Percentiles rank a stretch among this genome's conserved stretches.
phyloP scores from a whole-genome alignment of 495 filamentous ascomycete genomes.

The Chaetomidium leptoderma region DNA sequence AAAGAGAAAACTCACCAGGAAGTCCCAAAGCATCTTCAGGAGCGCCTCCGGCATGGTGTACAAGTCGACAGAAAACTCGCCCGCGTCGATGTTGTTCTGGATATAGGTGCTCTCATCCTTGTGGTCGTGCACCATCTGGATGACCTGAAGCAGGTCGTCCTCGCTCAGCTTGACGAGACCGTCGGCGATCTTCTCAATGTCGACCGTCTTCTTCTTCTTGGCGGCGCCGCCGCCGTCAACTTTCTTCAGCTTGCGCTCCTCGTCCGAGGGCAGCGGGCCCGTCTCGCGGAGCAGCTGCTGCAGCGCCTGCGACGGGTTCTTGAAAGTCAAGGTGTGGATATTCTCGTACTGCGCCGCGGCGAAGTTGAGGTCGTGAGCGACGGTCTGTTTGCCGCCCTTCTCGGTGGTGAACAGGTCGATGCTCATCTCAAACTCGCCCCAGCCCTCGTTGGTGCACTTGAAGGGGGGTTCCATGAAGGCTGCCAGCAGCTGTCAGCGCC shows the following conservation, averaged over 20 bases:
- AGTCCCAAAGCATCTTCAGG: constrained; percentile 92
- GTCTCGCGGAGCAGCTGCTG: constrained; percentile 69
- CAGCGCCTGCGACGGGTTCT: constrained; percentile 83
- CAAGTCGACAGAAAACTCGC: constrained; percentile 97
- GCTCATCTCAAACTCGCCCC: constrained; percentile 98
- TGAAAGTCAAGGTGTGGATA: constrained; percentile 77
- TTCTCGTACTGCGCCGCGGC: constrained; percentile 73
- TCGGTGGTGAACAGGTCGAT: constrained; percentile 77
- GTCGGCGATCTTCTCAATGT: constrained; percentile 97
- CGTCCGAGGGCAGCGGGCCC: constrained; percentile 76
- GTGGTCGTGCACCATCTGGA: constrained; percentile 97
- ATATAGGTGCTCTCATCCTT: constrained; percentile 89
- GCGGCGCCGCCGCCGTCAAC: constrained; percentile 57
- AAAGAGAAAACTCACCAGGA: constrained; percentile 44
- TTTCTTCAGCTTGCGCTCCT: constrained; percentile 56
- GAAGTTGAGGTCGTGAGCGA: constrained; percentile 93
- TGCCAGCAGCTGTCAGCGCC: constrained; percentile 32
- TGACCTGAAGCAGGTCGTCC: constrained; percentile 80
- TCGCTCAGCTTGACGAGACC: constrained; percentile 41
- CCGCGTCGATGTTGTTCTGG: constrained; percentile 94
- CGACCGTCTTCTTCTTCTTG: constrained; percentile 83
- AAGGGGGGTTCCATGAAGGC: constrained; percentile 82
- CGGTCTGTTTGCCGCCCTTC: constrained; percentile 73
- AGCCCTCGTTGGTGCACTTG: constrained; percentile 85
- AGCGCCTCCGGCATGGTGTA: constrained; percentile 85